Percentiles rank a stretch among this genome's conserved stretches.
These are phyloP conservation scores for Polysphondylium violaceum DNA, from an alignment of 78 protist genomes.

Conservation along the genomic window DNA sequence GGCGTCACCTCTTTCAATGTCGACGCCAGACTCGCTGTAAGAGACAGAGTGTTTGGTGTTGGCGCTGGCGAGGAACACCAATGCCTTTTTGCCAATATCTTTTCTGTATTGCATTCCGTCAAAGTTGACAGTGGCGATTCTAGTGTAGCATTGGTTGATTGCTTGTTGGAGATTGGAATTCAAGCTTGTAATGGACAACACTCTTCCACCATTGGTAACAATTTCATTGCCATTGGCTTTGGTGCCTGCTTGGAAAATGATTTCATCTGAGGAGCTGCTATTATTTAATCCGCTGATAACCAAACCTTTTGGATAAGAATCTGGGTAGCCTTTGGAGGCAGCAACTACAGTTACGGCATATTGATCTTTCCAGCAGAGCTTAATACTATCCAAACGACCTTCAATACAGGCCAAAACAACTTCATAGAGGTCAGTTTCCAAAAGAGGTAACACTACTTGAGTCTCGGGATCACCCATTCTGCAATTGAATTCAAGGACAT, in stretches of 20 bases:
- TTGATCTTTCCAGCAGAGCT: conserved; percentile 40
- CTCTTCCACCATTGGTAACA: conserved; percentile 92
- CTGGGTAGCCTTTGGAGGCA: conserved; percentile 91
- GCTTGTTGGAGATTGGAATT: conserved; percentile 54
- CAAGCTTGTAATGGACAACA: conserved; percentile 61
- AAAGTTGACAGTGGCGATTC: conserved; percentile 35
- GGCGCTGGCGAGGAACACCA: neutral
- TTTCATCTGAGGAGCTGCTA: neutral
- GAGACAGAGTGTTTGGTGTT: conserved; percentile 22
- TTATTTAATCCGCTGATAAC: conserved; percentile 62
- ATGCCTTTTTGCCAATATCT: conserved; percentile 83
- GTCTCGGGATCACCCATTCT: conserved; percentile 96
- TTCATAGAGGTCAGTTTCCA: conserved; percentile 72
- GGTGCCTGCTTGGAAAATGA: conserved; percentile 93
- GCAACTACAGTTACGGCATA: conserved; percentile 84
- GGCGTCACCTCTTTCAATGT: conserved; percentile 88
- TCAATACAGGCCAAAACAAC: conserved; percentile 74
- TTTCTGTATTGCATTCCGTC: conserved; percentile 80
- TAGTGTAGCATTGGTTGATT: conserved; percentile 54
- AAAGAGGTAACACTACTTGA: conserved; percentile 86
- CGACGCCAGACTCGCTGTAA: conserved; percentile 90
- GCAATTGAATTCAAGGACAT: conserved; percentile 89
- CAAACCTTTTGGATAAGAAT: conserved; percentile 78
- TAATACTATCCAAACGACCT: conserved; percentile 75
- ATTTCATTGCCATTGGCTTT: neutral